phyloP scores from a whole-genome alignment of 2,329 filamentous ascomycete genomes.

The Sporothrix sp. region DNA sequence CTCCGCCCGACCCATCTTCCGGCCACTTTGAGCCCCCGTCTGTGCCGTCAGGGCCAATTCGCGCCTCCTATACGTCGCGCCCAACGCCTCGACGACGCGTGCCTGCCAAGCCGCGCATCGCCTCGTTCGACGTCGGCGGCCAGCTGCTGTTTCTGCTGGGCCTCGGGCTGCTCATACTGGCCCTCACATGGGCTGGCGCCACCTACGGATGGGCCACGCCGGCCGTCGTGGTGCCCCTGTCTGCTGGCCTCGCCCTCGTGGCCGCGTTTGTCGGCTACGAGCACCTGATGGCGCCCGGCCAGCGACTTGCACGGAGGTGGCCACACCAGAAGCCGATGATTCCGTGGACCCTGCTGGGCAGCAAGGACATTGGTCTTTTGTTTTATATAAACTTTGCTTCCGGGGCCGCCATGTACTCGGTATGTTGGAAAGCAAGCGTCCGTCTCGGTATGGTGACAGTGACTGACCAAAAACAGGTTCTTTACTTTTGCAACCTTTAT shows the following conservation, averaged over 20 bases:
- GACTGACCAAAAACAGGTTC: conserved; percentile 33
- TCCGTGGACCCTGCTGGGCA: conserved; percentile 47
- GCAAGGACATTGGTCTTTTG: conserved; percentile 51
- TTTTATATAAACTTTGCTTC: conserved; percentile 51
- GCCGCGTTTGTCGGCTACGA: conserved; percentile 40
- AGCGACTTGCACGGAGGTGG: conserved; percentile 36
- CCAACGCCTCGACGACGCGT: no score
- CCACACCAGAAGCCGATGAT: conserved; percentile 48
- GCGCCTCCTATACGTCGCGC: conserved; percentile 9
- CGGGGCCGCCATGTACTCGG: conserved; percentile 44
- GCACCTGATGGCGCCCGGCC: conserved; percentile 43
- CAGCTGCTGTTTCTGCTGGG: conserved; percentile 47
- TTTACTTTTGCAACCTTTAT: conserved; percentile 62
- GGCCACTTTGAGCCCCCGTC: neutral
- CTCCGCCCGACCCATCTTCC: neutral
- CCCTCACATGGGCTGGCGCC: conserved; percentile 46
- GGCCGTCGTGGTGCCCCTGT: conserved; percentile 39
- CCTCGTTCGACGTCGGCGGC: conserved; percentile 47
- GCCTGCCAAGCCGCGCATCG: conserved; percentile 34
- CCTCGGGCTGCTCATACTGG: conserved; percentile 44
- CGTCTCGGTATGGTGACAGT: conserved; percentile 22
- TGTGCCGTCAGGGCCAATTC: neutral
- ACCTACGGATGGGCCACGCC: conserved; percentile 42
- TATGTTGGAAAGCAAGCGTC: conserved; percentile 20
- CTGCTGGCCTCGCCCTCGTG: conserved; percentile 34